Evolutionary conservation across 192 early-diverging fungal species (phyloP).

Genomic region (Coemansia sp.): DNA sequence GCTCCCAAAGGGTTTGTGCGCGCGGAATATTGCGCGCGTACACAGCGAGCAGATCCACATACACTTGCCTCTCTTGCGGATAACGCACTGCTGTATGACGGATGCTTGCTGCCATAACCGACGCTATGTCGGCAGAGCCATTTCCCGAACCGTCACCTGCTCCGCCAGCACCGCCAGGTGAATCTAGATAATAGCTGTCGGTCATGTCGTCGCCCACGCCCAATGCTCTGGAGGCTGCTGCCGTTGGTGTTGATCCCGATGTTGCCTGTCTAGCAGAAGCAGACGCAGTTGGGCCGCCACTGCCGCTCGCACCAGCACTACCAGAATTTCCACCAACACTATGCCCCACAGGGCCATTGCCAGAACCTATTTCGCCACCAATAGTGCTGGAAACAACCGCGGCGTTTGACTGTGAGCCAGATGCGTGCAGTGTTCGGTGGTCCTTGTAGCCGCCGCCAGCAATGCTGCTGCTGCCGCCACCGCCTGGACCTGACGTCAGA

Average conservation of each 20-base stretch:
- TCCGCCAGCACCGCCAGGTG: conserved; percentile 8
- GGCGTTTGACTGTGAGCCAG: conserved; percentile 1
- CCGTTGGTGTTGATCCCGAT: neutral
- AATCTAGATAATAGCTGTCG: conserved; percentile 21
- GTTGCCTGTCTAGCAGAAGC: neutral
- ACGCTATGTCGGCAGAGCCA: neutral
- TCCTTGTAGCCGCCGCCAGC: conserved; percentile 10
- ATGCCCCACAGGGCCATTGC: neutral
- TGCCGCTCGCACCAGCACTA: neutral
- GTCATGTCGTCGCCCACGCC: conserved; percentile 9
- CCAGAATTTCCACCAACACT: neutral
- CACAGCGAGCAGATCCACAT: conserved; percentile 42
- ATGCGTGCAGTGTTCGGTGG: conserved; percentile 3
- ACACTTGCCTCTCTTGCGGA: conserved; percentile 41
- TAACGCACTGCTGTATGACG: conserved; percentile 31
- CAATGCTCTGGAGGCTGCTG: neutral
- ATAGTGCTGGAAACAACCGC: neutral
- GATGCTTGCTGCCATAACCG: conserved; percentile 17
- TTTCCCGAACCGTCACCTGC: neutral
- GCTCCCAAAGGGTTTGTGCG: conserved; percentile 47
- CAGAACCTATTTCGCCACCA: neutral
- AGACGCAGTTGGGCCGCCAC: neutral
- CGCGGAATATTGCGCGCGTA: conserved; percentile 37
- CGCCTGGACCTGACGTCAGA: neutral
- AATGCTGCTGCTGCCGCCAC: neutral